A percentile compares a stretch with the other conserved stretches of the same genome.
Evolutionary conservation across 164 flowering plant species (phyloP).

Genomic region (Dillenia turbinata): DNA sequence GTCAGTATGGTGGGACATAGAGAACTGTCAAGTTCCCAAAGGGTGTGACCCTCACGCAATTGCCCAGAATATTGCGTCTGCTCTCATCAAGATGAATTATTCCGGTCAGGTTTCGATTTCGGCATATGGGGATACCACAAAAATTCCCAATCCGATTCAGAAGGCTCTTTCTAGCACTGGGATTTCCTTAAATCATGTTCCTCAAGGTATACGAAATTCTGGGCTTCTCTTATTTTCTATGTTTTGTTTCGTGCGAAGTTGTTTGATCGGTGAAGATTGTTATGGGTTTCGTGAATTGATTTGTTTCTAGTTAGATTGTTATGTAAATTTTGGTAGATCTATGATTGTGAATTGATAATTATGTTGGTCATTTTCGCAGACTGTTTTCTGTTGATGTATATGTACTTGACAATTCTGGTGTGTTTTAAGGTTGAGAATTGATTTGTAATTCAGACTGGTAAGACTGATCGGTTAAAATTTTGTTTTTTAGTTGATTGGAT

Average conservation of each 20-base stretch:
- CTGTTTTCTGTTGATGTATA: no score
- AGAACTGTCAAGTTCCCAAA: slow-evolving; percentile 89
- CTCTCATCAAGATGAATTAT: slow-evolving; percentile 60
- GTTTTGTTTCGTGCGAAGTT: no score
- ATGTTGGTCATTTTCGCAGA: neutral
- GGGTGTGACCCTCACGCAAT: slow-evolving; percentile 68
- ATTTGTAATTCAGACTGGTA: no score
- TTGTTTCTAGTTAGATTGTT: neutral
- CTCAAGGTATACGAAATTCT: slow-evolving; percentile 47
- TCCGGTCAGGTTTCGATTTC: slow-evolving; percentile 74
- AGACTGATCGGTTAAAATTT: no score
- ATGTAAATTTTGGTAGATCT: neutral
- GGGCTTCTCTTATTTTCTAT: neutral
- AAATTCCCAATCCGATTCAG: slow-evolving; percentile 55
- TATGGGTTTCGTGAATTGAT: no score
- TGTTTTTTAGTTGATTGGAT: no score
- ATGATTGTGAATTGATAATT: neutral
- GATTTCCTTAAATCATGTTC: slow-evolving; percentile 84
- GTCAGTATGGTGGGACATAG: slow-evolving; percentile 99
- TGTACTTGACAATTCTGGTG: no score
- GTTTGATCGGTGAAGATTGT: neutral
- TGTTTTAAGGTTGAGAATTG: no score
- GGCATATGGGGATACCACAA: slow-evolving; percentile 75
- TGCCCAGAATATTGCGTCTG: slow-evolving; percentile 80
- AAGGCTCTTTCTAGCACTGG: slow-evolving; percentile 86